A percentile compares a stretch with the other conserved stretches of the same genome.
Evolutionary conservation across 352 stramenopile genomes (phyloP).

Genomic region (Peronosclerospora sorghi): DNA sequence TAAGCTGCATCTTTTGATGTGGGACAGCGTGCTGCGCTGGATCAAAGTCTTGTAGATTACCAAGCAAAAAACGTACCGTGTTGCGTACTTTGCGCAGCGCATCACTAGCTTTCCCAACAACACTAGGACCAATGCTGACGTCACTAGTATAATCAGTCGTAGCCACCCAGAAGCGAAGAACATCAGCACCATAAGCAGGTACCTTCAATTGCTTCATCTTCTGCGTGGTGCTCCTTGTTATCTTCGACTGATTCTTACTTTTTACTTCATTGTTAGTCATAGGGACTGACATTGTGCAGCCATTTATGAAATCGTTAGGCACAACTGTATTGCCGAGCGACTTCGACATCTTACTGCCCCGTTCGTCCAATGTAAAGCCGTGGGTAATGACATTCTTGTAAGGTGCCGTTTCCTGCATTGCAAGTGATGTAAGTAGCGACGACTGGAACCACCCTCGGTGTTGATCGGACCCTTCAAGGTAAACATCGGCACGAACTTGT

Average conservation of each 20-base stretch:
- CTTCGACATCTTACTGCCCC: constrained; percentile 99
- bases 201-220: constrained; percentile 54
- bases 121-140: constrained; percentile 87
- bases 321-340: constrained; percentile 95
- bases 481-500: constrained; percentile 89
- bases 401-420: constrained; percentile 72
- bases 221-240: constrained; percentile 32
- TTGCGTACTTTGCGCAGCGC: constrained; percentile 88
- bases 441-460: constrained; percentile 99
- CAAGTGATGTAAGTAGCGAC: constrained; percentile 90
- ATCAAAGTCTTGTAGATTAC: constrained; percentile 92
- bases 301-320: constrained; percentile 92
- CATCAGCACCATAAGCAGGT: constrained; percentile 92
- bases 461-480: constrained; percentile 96
- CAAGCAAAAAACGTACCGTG: constrained; percentile 94
- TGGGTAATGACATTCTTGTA: constrained; percentile 98
- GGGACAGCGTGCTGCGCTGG: constrained; percentile 61
- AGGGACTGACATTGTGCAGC: constrained; percentile 31
- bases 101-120: constrained; percentile 84
- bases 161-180: constrained; percentile 96
- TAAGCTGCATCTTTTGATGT: constrained; percentile 76
- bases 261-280: constrained; percentile 7
- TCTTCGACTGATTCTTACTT: constrained; percentile 75
- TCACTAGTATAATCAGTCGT: constrained; percentile 95
- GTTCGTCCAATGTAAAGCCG: constrained; percentile 97